Percentiles rank a stretch among this genome's conserved stretches.
phyloP scores from a whole-genome alignment of 2,329 filamentous ascomycete genomes.

The Teratosphaeria destructans region DNA sequence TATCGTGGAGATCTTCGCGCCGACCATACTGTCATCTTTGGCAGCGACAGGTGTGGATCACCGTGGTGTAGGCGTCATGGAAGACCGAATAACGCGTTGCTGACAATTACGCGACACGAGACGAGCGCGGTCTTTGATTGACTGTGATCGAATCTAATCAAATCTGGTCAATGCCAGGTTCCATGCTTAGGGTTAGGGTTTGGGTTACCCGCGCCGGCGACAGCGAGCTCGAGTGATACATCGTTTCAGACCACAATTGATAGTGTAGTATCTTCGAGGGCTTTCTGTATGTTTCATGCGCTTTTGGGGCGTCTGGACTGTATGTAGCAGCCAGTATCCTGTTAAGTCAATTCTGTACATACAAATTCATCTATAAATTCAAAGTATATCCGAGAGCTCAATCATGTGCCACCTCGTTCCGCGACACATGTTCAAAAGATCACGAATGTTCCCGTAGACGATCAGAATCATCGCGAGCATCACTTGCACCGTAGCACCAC shows the following conservation, averaged over 20 bases:
- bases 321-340: background rate
- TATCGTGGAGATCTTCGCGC: background rate
- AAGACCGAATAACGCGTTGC: background rate
- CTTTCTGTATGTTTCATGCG: background rate
- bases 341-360: background rate
- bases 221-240: background rate
- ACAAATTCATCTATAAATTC: background rate
- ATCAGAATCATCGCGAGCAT: background rate
- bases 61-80: slow-evolving; percentile 1
- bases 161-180: background rate
- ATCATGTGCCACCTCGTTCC: background rate
- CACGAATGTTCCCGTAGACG: background rate
- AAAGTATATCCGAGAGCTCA: background rate
- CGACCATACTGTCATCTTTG: slow-evolving; percentile 7
- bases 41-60: background rate
- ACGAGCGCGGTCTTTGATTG: background rate
- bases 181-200: background rate
- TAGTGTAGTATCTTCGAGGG: background rate
- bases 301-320: background rate
- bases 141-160: no score
- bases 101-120: background rate
- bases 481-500: background rate
- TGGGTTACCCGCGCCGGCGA: background rate
- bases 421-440: background rate
- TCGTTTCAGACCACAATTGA: background rate